These are phyloP conservation scores for Hypsizygus marmoreus DNA, from an alignment of 768 basidiomycete species.

Conservation along the genomic window DNA sequence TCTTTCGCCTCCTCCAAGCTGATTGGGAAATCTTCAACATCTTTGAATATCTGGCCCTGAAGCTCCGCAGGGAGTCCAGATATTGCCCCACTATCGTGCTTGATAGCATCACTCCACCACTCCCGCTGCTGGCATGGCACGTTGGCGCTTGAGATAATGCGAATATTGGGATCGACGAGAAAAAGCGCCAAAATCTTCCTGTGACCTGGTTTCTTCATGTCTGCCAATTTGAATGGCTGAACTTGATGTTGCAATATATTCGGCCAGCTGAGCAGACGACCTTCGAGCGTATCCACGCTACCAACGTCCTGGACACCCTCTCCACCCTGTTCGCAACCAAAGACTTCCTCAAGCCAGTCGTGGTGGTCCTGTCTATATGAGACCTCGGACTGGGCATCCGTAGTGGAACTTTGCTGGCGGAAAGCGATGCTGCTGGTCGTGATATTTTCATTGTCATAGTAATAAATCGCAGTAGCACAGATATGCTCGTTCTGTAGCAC, in stretches of 20 bases:
- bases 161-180: constrained; percentile 22
- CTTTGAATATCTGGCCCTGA: constrained; percentile 16
- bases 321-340: constrained; percentile 17
- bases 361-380: constrained; percentile 18
- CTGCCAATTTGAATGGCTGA: constrained; percentile 11
- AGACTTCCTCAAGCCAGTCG: constrained; percentile 19
- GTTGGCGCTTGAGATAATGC: constrained; percentile 25
- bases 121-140: constrained; percentile 28
- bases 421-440: neutral
- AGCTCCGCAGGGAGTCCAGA: constrained; percentile 24
- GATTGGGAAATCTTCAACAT: constrained; percentile 24
- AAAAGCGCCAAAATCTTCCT: constrained; percentile 19
- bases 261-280: constrained; percentile 17
- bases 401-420: constrained; percentile 17
- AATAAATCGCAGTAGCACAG: constrained; percentile 19
- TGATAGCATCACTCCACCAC: constrained; percentile 22
- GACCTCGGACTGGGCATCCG: constrained; percentile 11
- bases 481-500: constrained; percentile 23
- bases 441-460: neutral
- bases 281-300: constrained; percentile 22
- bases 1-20: constrained; percentile 23
- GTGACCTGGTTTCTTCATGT: constrained; percentile 14
- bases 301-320: constrained; percentile 24
- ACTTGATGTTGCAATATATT: constrained; percentile 18
- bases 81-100: constrained; percentile 4